A percentile compares a stretch with the other conserved stretches of the same genome.
Evolutionary conservation across 2,329 filamentous ascomycete species (phyloP).

Genomic region (Samsoniella hepiali): DNA sequence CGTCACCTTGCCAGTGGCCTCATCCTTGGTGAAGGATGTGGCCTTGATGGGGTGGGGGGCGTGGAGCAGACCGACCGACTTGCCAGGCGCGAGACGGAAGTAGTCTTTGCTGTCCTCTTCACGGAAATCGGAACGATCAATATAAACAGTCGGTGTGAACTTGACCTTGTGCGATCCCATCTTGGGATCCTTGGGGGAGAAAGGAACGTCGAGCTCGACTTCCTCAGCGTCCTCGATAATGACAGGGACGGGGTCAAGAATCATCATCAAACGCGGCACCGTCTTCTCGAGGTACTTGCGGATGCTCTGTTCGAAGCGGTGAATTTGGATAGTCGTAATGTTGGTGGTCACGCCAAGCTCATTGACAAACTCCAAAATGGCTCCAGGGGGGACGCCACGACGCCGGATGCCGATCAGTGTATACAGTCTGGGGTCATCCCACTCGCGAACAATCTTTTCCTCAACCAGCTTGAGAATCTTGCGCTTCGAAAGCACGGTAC

Average conservation of each 20-base stretch:
- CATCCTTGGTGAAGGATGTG: slow-evolving; percentile 62
- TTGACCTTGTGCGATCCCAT: slow-evolving; percentile 59
- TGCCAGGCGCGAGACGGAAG: slow-evolving; percentile 70
- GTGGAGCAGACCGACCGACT: slow-evolving; percentile 67
- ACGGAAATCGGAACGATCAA: slow-evolving; percentile 74
- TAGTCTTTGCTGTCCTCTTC: slow-evolving; percentile 67
- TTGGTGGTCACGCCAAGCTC: slow-evolving; percentile 88
- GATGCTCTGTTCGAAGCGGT: slow-evolving; percentile 80
- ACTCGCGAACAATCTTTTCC: slow-evolving; percentile 74
- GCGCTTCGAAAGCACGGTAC: slow-evolving; percentile 84
- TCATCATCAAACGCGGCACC: slow-evolving; percentile 83
- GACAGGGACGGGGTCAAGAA: slow-evolving; percentile 81
- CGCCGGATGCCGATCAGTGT: slow-evolving; percentile 81
- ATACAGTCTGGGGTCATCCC: slow-evolving; percentile 89
- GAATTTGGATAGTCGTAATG: slow-evolving; percentile 73
- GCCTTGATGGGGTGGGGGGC: slow-evolving; percentile 65
- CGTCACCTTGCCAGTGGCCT: slow-evolving; percentile 56
- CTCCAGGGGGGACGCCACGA: slow-evolving; percentile 81
- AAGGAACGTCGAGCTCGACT: slow-evolving; percentile 66
- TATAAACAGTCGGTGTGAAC: slow-evolving; percentile 78
- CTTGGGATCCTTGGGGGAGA: slow-evolving; percentile 74
- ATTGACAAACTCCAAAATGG: slow-evolving; percentile 84
- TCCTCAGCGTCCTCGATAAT: slow-evolving; percentile 73
- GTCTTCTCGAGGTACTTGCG: slow-evolving; percentile 83
- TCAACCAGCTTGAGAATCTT: slow-evolving; percentile 77